Percentiles rank a stretch among this genome's conserved stretches.
These are phyloP conservation scores for Acanthamoeba healyi DNA, from an alignment of 208 protist genomes.

Conservation along the genomic window DNA sequence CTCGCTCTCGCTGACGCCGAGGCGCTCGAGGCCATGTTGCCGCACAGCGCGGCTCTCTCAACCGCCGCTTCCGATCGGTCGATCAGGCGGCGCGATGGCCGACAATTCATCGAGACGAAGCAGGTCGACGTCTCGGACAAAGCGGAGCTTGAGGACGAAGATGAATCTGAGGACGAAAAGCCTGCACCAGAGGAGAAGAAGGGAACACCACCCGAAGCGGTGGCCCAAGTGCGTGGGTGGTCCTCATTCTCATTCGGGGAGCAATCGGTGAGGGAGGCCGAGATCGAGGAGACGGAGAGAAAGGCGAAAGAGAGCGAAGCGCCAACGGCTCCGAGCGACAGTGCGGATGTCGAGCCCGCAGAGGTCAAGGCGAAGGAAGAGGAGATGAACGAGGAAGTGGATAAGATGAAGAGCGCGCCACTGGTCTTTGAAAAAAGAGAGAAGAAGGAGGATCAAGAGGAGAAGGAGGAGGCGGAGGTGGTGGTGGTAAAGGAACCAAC, in stretches of 20 bases:
- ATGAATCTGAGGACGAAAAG: background rate
- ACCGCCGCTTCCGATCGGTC: background rate
- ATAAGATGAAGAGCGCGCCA: too few relatives aligned
- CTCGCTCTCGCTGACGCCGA: background rate
- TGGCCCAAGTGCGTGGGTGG: background rate
- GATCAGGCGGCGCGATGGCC: background rate
- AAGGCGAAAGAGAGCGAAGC: background rate
- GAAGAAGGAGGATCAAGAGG: background rate
- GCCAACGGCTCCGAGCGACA: background rate
- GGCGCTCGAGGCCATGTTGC: background rate
- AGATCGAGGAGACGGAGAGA: background rate
- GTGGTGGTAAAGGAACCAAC: background rate
- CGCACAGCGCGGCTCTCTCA: background rate
- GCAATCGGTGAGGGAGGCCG: too few relatives aligned
- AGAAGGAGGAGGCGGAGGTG: background rate
- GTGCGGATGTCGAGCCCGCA: background rate
- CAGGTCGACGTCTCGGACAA: background rate
- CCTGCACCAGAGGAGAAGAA: background rate
- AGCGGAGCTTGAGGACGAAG: background rate
- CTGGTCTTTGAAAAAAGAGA: too few relatives aligned
- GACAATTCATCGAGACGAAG: background rate
- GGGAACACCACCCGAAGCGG: background rate
- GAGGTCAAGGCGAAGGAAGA: too few relatives aligned
- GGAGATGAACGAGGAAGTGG: too few relatives aligned
- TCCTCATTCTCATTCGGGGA: background rate